phyloP scores from a whole-genome alignment of 169 alveolate genomes.

The Cryptosporidium felis region DNA sequence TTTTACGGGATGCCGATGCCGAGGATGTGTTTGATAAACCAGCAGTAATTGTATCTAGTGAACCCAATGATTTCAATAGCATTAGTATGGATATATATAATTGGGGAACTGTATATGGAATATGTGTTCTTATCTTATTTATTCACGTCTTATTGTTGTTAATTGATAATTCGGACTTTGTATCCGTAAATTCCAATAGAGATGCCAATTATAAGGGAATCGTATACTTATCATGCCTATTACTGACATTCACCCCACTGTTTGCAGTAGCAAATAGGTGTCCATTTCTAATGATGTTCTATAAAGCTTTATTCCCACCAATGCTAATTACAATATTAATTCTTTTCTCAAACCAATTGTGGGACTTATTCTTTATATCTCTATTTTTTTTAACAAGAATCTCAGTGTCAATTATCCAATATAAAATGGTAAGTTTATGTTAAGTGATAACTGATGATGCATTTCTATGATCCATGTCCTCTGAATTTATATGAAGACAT shows the following conservation, averaged over 20 bases:
- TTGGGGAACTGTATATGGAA: slow-evolving; percentile 41
- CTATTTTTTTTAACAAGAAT: slow-evolving; percentile 3
- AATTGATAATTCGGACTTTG: not conserved
- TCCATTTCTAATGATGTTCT: slow-evolving; percentile 48
- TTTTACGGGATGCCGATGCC: not conserved
- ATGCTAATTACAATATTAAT: not conserved
- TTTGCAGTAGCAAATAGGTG: not conserved
- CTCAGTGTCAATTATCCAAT: slow-evolving; percentile 24
- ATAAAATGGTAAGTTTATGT: slow-evolving; percentile 53
- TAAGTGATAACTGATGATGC: slow-evolving; percentile 18
- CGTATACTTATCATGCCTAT: not conserved
- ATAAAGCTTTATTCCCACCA: slow-evolving; percentile 40
- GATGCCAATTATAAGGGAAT: not conserved
- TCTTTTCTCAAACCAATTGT: not conserved
- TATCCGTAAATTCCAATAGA: not conserved
- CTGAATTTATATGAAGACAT: slow-evolving; percentile 19
- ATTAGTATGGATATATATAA: not conserved
- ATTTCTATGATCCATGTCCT: slow-evolving; percentile 60
- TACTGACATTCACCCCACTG: slow-evolving; percentile 13
- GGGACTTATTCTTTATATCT: slow-evolving; percentile 14
- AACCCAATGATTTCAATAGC: slow-evolving; percentile 16
- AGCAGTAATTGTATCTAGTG: slow-evolving; percentile 28
- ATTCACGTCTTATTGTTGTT: not conserved
- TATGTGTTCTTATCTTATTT: not conserved
- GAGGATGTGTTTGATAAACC: slow-evolving; percentile 20